Base-by-base conservation (phyloP, 331 rosid genomes). In the Pyrus hybrid region DNA sequence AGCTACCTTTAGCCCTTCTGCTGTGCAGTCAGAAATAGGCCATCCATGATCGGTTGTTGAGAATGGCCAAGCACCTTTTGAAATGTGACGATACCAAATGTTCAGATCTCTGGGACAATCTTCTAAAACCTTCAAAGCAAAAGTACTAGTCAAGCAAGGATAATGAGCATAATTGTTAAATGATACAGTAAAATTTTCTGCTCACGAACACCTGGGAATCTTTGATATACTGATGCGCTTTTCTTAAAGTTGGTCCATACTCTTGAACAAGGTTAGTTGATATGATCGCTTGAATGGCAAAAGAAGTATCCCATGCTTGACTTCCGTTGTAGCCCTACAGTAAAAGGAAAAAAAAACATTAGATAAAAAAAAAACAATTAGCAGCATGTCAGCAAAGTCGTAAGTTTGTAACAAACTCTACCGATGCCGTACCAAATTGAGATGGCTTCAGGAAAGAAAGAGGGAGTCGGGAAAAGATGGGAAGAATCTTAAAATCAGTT, bases 1-100 rank as follows among this genome's bases (percentile, higher is more conserved):
- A 71, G 54, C 62, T 76, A 81, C 84, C 77, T 81, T 81, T 66
- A 81, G 63, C 45, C 81, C 84, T 81, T 81, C 81, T 16, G 81
- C 81, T 5, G 84, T 76, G 67, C 84, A 81, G 70, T 81, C 84
- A 71, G 84, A 81, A 33, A 76, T 81, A 26, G 84, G 81, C 84
- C 84, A 81, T 37, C 81, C 84, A 65, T 81, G 84, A 71, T 81
- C 81, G 20, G 84, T 78, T 11, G 81, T 81, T 68, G 84, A 81
- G 56, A 81, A 76, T 57, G 78, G 84, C 84, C 84, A 81, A 22
- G 81, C 81, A 76, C 76, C 76, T 57, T 72, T 72, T 21, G 76
- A 72, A 72, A 72, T 72, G 67, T 72, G 76, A 22, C 67, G 76
- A 57, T 57, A 72, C 76, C 76, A 72, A 22, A 32, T 21, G 10